Conservation (phyloP, 345 rosid genomes). For the Pugionium cornutum region DNA sequence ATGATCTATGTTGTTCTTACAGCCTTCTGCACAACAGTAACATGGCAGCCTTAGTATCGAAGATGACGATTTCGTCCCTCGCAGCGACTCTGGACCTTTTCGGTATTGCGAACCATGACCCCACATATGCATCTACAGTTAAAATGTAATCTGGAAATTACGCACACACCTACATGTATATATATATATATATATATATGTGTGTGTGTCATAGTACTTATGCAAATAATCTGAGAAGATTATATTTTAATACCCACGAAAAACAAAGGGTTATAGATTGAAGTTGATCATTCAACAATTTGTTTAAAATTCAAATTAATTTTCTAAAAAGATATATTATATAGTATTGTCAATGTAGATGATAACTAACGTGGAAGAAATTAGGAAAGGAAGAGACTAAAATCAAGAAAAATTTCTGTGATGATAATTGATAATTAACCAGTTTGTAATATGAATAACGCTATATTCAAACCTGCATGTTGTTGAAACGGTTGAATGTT, state of each 20-base stretch:
- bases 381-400: not conserved
- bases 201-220: not conserved
- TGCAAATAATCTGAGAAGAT: not conserved
- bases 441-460: not conserved
- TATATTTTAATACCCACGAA: not conserved
- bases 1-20: slow-evolving; percentile 84
- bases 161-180: too few relatives aligned
- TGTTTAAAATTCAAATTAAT: not conserved
- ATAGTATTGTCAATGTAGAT: too few relatives aligned
- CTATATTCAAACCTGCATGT: slow-evolving; percentile 68
- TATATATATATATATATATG: not conserved
- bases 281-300: not conserved
- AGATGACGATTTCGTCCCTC: slow-evolving; percentile 71
- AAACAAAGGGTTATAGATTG: slow-evolving; percentile 3
- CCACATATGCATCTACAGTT: slow-evolving; percentile 89
- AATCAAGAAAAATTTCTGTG: slow-evolving; percentile 4
- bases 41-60: slow-evolving; percentile 79
- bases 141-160: not conserved
- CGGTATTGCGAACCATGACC: slow-evolving; percentile 92
- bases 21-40: slow-evolving; percentile 77
- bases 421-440: not conserved
- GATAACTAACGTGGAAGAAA: not conserved
- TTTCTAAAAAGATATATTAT: too few relatives aligned
- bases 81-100: slow-evolving; percentile 75
- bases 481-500: slow-evolving; percentile 86